Base-by-base conservation (phyloP, 306 rosid species). In the Arachis stenosperma region DNA sequence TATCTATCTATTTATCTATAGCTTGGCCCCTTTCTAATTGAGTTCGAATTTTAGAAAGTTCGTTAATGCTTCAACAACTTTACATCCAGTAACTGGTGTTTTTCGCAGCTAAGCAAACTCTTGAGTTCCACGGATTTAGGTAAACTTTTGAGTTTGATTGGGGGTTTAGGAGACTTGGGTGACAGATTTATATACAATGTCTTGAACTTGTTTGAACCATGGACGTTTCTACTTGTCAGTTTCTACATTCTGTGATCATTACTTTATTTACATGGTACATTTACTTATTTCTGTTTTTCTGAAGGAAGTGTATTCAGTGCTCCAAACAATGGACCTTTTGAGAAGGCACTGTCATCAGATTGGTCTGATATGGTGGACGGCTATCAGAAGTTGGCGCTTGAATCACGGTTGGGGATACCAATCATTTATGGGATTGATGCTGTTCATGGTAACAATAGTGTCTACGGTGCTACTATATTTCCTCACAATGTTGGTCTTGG, bases 401-500 rank as follows among this genome's bases (percentile, higher is more conserved):
- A 81, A 15, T 83, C 92, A 6, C 81, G 88, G 69, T 86, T 92
- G 53, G 89, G 90, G 48, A 83, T 89, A 65, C 96, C 98, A 1
- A 71, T 89, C 46, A 85, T 92, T 8, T 92, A 88, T 74, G 93
- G 90, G 17, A 65, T 80, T 50, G 96, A 92, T 65, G 91, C 90
- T n/a, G 82, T 89, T 83, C 92, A 92, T 84, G 93, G 93, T 3
- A 89, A 89, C 78, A 88, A 84, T 47, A 86, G 62, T 75, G 84
- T 84, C 41, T 89, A 84, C 47, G 97, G 93, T 64, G 86, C 93
- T 61, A 89, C 96, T 1, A 81, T 86, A 30, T 92, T 83, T 64
- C 92, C 91, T 78, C 91, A 89, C 81, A 92, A 92, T 79, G 77
- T 88, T 84, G 85, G 85, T 8, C 93, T 92, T 41, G 89, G 97